A percentile compares a stretch with the other conserved stretches of the same genome.
These are phyloP conservation scores for Cryptosporidium bovis DNA, from an alignment of 169 alveolate genomes.

Conservation along the genomic window DNA sequence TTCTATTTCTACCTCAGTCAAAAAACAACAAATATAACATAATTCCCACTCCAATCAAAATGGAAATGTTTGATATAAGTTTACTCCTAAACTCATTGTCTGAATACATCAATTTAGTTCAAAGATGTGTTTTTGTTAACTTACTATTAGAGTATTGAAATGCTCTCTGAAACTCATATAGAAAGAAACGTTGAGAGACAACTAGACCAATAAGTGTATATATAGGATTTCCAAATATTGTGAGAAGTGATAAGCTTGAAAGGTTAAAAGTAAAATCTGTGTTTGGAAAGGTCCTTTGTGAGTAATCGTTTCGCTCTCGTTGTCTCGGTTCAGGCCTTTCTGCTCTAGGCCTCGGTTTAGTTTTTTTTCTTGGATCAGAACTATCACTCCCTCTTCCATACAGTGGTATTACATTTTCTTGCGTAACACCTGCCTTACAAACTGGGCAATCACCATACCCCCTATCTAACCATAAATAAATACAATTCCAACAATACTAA, in stretches of 20 bases:
- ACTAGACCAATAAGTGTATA: slow-evolving; percentile 49
- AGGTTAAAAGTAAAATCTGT: slow-evolving; percentile 9
- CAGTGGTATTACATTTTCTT: slow-evolving; percentile 91
- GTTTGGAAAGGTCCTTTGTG: slow-evolving; percentile 6
- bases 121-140: slow-evolving; percentile 2
- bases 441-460: slow-evolving; percentile 93
- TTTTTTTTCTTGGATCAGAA: slow-evolving; percentile 82
- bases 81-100: slow-evolving; percentile 56
- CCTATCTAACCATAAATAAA: slow-evolving; percentile 92
- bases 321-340: slow-evolving; percentile 74
- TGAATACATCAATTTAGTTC: neutral
- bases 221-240: slow-evolving; percentile 59
- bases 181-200: slow-evolving; percentile 34
- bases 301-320: slow-evolving; percentile 4
- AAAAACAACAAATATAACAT: slow-evolving; percentile 65
- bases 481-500: slow-evolving; percentile 93
- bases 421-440: slow-evolving; percentile 93
- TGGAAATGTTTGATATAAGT: slow-evolving; percentile 32
- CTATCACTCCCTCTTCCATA: slow-evolving; percentile 86
- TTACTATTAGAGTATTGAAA: slow-evolving; percentile 17
- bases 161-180: slow-evolving; percentile 26
- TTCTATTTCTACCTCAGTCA: neutral
- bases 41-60: slow-evolving; percentile 57
- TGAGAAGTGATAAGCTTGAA: slow-evolving; percentile 16
- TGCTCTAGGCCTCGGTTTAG: slow-evolving; percentile 73